These are phyloP conservation scores for Zymoseptoria ardabiliae DNA, from an alignment of 2,329 filamentous ascomycete genomes.

Conservation along the genomic window DNA sequence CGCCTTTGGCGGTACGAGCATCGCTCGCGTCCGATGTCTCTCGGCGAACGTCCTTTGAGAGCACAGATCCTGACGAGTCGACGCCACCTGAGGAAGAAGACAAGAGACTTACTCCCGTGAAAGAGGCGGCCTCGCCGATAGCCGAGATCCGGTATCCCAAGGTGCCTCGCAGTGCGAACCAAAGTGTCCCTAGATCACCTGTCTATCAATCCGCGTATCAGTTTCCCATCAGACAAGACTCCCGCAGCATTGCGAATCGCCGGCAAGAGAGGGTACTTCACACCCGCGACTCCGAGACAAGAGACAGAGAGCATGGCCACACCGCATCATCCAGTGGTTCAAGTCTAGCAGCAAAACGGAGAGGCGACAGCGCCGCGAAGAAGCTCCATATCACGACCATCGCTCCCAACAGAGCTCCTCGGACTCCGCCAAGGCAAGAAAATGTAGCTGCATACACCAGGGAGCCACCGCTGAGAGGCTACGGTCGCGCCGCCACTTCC, in stretches of 20 bases:
- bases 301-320: conserved; percentile 3
- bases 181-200: conserved; percentile 36
- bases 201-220: not conserved
- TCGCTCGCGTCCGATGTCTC: conserved; percentile 21
- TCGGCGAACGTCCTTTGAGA: conserved; percentile 41
- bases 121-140: conserved; percentile 35
- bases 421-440: not conserved
- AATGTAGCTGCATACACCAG: not conserved
- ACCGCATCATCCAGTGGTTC: conserved; percentile 19
- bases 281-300: conserved; percentile 9
- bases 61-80: conserved; percentile 37
- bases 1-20: conserved; percentile 17
- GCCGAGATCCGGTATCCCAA: conserved; percentile 41
- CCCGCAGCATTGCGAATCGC: not conserved
- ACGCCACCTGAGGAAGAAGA: conserved; percentile 41
- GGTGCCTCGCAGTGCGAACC: conserved; percentile 41
- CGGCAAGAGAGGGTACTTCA: not conserved
- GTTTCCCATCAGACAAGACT: not conserved
- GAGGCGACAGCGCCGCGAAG: conserved; percentile 29
- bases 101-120: conserved; percentile 36
- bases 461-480: conserved; percentile 25
- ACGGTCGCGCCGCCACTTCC: conserved; percentile 17
- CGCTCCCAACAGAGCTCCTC: conserved; percentile 12
- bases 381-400: conserved; percentile 29
- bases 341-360: conserved; percentile 32